phyloP scores from a whole-genome alignment of 495 filamentous ascomycete genomes.

The Cryomyces minteri region DNA sequence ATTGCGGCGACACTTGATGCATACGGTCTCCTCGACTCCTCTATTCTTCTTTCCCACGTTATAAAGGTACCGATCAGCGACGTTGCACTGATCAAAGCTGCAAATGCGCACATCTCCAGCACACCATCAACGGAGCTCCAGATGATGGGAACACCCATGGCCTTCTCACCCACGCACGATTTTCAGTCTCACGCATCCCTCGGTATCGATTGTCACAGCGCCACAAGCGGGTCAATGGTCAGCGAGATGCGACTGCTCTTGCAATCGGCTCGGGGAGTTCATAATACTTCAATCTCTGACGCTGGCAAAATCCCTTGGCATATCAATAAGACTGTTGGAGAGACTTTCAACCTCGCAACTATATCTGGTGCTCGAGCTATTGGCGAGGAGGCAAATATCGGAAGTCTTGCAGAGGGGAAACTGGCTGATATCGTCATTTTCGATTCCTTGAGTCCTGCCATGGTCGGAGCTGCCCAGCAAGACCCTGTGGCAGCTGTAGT shows the following conservation, averaged over 20 bases:
- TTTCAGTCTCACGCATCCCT: conserved; percentile 12
- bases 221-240: conserved; percentile 21
- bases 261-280: conserved; percentile 20
- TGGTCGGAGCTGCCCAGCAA: conserved; percentile 24
- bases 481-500: conserved; percentile 34
- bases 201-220: conserved; percentile 31
- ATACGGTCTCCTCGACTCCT: conserved; percentile 18
- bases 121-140: conserved; percentile 14
- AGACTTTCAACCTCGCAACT: conserved; percentile 31
- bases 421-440: conserved; percentile 34
- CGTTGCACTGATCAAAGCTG: conserved; percentile 8
- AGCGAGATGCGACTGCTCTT: conserved; percentile 28
- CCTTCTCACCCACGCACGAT: neutral
- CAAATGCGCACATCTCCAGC: conserved; percentile 4
- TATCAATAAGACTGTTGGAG: conserved; percentile 22
- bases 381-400: conserved; percentile 10
- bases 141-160: conserved; percentile 6
- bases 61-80: conserved; percentile 13
- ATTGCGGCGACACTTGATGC: conserved; percentile 15
- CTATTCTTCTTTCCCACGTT: conserved; percentile 24
- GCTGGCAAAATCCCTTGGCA: conserved; percentile 14
- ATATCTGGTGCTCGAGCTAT: conserved; percentile 28
- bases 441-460: conserved; percentile 23
- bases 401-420: conserved; percentile 24
- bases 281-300: conserved; percentile 4